A percentile compares a stretch with the other conserved stretches of the same genome.
phyloP scores from a whole-genome alignment of 2,329 filamentous ascomycete species.

The Venturia aucupariae region DNA sequence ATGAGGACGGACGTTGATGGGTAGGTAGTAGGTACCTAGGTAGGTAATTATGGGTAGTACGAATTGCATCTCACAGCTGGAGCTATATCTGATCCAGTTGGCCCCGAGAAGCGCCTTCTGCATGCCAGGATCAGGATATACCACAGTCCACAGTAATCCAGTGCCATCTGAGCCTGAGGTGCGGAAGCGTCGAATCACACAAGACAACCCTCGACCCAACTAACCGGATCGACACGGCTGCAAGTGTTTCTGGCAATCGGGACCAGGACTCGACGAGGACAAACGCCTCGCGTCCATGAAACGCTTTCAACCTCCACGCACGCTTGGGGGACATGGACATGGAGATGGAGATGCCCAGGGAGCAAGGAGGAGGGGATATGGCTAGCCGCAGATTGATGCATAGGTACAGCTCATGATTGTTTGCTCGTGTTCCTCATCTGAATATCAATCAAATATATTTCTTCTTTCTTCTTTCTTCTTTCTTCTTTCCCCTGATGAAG shows the following conservation, averaged over 20 bases:
- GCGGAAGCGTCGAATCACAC: neutral
- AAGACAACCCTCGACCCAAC: neutral
- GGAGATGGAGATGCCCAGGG: neutral
- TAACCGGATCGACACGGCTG: neutral
- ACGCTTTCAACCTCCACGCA: neutral
- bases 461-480: neutral
- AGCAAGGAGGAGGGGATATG: neutral
- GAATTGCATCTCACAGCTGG: neutral
- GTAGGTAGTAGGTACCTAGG: too few species aligned
- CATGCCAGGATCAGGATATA: too few species aligned
- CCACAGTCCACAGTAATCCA: too few species aligned
- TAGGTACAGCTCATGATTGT: too few species aligned
- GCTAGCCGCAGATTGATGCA: neutral
- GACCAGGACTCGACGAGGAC: neutral
- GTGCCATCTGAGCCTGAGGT: too few species aligned
- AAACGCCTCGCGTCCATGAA: neutral
- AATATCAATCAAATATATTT: neutral
- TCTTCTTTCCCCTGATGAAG: neutral
- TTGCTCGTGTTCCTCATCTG: neutral
- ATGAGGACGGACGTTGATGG: neutral
- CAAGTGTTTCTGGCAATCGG: neutral
- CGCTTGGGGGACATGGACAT: neutral
- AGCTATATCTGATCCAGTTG: neutral
- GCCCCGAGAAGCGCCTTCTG: neutral
- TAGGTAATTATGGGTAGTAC: too few species aligned